Percentiles rank a stretch among this genome's conserved stretches.
Conservation (phyloP, 495 filamentous ascomycete species). For the Penicillium daleae region DNA sequence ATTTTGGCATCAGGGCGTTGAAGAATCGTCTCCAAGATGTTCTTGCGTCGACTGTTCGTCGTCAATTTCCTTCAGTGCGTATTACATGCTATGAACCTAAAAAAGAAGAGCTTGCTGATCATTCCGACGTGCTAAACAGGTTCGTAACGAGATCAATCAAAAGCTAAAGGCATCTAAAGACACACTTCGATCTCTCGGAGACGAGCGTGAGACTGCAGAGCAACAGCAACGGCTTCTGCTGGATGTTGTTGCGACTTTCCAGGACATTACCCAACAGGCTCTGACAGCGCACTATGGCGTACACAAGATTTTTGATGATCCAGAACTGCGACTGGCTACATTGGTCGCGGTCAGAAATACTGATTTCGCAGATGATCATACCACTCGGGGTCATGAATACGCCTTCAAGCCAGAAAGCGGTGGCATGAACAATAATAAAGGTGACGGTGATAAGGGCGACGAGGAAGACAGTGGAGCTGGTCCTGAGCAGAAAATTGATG, state of each 20-base stretch:
- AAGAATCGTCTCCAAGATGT: slow-evolving; percentile 29
- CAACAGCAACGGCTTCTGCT: slow-evolving; percentile 51
- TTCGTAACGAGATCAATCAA: slow-evolving; percentile 49
- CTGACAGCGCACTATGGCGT: slow-evolving; percentile 49
- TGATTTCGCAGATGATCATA: slow-evolving; percentile 38
- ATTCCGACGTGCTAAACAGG: slow-evolving; percentile 23
- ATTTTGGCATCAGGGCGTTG: slow-evolving; percentile 55
- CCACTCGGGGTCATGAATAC: slow-evolving; percentile 41
- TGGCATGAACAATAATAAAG: slow-evolving; percentile 8
- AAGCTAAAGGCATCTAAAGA: slow-evolving; percentile 38
- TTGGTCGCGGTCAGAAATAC: slow-evolving; percentile 44
- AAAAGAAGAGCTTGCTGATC: not conserved
- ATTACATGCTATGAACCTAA: not conserved
- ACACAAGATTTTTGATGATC: slow-evolving; percentile 41
- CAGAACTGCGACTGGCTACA: slow-evolving; percentile 48
- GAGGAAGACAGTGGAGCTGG: not conserved
- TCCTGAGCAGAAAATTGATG: not conserved
- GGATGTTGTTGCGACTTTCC: slow-evolving; percentile 46
- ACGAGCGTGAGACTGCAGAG: slow-evolving; percentile 40
- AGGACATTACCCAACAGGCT: slow-evolving; percentile 41
- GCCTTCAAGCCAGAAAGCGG: slow-evolving; percentile 31
- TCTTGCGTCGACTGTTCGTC: slow-evolving; percentile 49
- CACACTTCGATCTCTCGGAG: slow-evolving; percentile 47
- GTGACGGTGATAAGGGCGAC: slow-evolving; percentile 2
- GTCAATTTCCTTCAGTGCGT: slow-evolving; percentile 54